phyloP scores from a whole-genome alignment of 768 basidiomycete genomes.

The Kwoniella bestiolae region DNA sequence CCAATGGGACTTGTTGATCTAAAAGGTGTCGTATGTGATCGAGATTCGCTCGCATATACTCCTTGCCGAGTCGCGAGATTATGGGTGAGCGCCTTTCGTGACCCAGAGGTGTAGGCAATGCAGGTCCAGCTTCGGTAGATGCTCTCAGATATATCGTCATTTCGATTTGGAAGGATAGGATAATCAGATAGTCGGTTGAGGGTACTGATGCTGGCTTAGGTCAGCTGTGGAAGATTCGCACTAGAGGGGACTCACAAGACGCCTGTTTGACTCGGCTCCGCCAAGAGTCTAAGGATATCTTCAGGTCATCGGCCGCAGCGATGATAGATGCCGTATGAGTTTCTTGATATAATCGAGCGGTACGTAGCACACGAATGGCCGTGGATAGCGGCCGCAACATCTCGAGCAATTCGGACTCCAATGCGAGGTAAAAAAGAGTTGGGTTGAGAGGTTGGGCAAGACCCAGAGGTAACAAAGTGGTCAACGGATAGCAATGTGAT shows the following conservation, averaged over 20 bases:
- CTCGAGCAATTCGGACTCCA: too few species aligned
- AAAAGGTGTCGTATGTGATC: background rate
- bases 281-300: too few species aligned
- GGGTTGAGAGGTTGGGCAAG: background rate
- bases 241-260: too few species aligned
- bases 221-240: too few species aligned
- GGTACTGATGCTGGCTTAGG: background rate
- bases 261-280: too few species aligned
- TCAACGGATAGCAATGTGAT: background rate
- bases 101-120: background rate
- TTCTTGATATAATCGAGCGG: too few species aligned
- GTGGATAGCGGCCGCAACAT: too few species aligned
- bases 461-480: background rate
- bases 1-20: background rate
- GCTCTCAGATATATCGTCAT: background rate
- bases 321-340: too few species aligned
- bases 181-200: background rate
- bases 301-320: too few species aligned
- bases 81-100: background rate
- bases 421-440: background rate
- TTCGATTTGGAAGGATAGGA: background rate
- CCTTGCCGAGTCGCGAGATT: background rate
- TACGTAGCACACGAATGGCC: too few species aligned
- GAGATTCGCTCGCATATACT: background rate
- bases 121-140: conserved; percentile 5